A percentile compares a stretch with the other conserved stretches of the same genome.
phyloP scores from a whole-genome alignment of 2,329 filamentous ascomycete genomes.

The Pseudodiploospora longispora region DNA sequence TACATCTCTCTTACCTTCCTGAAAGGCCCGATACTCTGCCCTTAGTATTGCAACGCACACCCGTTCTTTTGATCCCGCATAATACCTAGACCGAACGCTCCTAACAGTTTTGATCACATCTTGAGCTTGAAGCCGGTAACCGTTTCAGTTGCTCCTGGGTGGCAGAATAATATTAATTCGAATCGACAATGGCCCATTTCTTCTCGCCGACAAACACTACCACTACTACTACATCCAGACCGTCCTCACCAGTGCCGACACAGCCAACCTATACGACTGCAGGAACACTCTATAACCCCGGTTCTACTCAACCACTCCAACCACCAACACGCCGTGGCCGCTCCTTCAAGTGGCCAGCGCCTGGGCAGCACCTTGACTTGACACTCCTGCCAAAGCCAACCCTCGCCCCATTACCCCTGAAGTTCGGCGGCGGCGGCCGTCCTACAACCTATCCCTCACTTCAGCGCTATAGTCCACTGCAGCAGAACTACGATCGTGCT shows the following conservation, averaged over 20 bases:
- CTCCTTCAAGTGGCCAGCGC: constrained; percentile 31
- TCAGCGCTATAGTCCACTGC: constrained; percentile 41
- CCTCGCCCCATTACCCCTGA: constrained; percentile 27
- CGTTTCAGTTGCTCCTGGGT: constrained; percentile 5
- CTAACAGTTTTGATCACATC: constrained; percentile 1
- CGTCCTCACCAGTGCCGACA: constrained; percentile 12
- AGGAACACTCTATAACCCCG: constrained; percentile 47
- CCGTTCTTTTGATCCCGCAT: background rate
- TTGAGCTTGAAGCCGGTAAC: background rate
- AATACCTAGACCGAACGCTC: constrained; percentile 23
- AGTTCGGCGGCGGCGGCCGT: constrained; percentile 9
- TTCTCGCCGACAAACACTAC: constrained; percentile 12
- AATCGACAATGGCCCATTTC: constrained; percentile 22
- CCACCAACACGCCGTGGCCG: constrained; percentile 44
- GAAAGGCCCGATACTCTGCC: no score
- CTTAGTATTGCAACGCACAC: no score
- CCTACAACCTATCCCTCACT: constrained; percentile 10
- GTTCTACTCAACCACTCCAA: constrained; percentile 37
- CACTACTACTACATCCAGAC: background rate
- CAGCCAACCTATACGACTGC: constrained; percentile 46
- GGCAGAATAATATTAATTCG: constrained; percentile 13
- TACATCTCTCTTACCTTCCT: no score
- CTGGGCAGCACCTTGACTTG: constrained; percentile 22
- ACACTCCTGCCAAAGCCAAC: constrained; percentile 28
- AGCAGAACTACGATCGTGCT: constrained; percentile 47